These are phyloP conservation scores for Tulasnella sp. DNA, from an alignment of 768 basidiomycete species.

Conservation along the genomic window DNA sequence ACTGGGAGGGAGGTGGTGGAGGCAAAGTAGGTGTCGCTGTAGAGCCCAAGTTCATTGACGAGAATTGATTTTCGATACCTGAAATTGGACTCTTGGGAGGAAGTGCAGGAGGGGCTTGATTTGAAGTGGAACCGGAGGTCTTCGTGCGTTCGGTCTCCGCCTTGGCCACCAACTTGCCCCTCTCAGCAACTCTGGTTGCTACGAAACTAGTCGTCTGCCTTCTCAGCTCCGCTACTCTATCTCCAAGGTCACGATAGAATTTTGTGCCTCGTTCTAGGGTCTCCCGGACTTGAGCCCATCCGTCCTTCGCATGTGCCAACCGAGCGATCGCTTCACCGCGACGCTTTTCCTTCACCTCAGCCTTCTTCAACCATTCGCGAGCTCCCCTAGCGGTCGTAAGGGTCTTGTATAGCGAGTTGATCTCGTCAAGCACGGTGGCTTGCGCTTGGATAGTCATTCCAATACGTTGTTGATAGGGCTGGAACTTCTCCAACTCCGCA, in stretches of 20 bases:
- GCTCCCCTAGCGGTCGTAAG: constrained; percentile 71
- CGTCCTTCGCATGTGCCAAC: constrained; percentile 73
- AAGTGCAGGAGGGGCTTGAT: constrained; percentile 38
- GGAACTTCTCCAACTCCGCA: constrained; percentile 92
- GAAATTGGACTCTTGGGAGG: constrained; percentile 19
- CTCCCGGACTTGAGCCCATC: constrained; percentile 80
- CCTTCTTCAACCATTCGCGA: constrained; percentile 70
- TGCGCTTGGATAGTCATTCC: constrained; percentile 75
- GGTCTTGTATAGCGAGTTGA: constrained; percentile 66
- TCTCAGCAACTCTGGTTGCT: constrained; percentile 59
- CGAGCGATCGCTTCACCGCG: constrained; percentile 70
- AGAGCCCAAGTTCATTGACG: constrained; percentile 49
- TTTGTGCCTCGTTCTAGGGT: constrained; percentile 71
- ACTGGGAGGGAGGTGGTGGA: constrained; percentile 25
- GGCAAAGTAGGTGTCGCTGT: constrained; percentile 4
- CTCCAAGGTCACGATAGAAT: constrained; percentile 79
- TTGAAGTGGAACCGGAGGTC: constrained; percentile 35
- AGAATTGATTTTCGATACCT: constrained; percentile 51
- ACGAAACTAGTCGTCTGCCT: constrained; percentile 62
- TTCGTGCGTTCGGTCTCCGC: constrained; percentile 62
- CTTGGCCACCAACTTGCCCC: constrained; percentile 62
- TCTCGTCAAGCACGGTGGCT: constrained; percentile 65
- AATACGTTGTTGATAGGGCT: constrained; percentile 81
- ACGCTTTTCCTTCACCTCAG: constrained; percentile 75
- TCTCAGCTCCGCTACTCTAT: constrained; percentile 56